Evolutionary conservation across 257 asterid species (phyloP), one percentile per base, ranked within the genome.

Genomic region (Solanum raphanifolium): DNA sequence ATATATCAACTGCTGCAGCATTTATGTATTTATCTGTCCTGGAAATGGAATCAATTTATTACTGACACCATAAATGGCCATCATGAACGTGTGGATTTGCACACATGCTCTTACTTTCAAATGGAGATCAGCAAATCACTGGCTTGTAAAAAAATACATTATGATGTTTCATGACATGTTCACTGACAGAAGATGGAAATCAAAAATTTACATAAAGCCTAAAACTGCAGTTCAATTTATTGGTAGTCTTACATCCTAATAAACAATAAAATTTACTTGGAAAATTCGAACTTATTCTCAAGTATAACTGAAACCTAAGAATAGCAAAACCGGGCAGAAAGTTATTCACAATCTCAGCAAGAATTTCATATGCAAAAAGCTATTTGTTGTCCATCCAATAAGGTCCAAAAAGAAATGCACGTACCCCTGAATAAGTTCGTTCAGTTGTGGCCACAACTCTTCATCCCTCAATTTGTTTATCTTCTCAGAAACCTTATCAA

Each of bases 361-460:
- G 35, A 78, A 39, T 78, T 78, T 15, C 13, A 7, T 41, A 25
- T 25, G 65, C 8, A 2, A 79, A 78, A 39, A 41, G 35, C 65
- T 41, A 43, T 79, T 39, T 43, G 65, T 79, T 78, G 29, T 35
- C 29, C 16, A 41, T 41, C 13, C 15, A 41, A 41, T 13, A 79
- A 79, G 36, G 62, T 23, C 23, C 83, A 86, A 52, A 87, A 38
- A 85, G 82, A 79, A 29, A 13, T 60, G 62, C 35, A 86, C 95
- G 10, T 94, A 96, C 99, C 98, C 98, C 86, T 94, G 95, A 92
- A 95, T 93, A 88, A 94, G 92, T 87, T 94, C 98, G 84, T 93
- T 94, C 69, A 95, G 94, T 91, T 94, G 98, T n/a, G 98, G 98
- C 99, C 99, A 96, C 89, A 95, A 90, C 73, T 95, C 99, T 60